Percentiles rank a stretch among this genome's conserved stretches.
phyloP scores from a whole-genome alignment of 805 yeast species.

The Metschnikowia continentalis region DNA sequence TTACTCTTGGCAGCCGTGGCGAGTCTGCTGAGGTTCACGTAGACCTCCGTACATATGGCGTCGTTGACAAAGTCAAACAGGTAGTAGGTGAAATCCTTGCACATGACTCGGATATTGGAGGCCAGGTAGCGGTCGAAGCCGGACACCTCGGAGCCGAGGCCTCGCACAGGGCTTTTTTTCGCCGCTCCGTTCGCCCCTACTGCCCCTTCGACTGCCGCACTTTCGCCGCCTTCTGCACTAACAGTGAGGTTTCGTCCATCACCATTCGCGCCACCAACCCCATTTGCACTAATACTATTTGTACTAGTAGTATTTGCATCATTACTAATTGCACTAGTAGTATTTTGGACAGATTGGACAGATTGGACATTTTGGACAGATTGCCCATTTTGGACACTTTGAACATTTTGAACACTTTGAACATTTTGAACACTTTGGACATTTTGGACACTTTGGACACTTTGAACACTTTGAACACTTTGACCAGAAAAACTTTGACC shows the following conservation, averaged over 20 bases:
- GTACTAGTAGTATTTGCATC: too few relatives aligned
- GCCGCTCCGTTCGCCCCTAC: too few relatives aligned
- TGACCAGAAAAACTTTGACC: background rate
- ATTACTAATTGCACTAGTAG: too few relatives aligned
- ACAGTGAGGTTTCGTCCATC: too few relatives aligned
- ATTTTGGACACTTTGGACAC: background rate
- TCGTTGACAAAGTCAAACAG: conserved; percentile 69
- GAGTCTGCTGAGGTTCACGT: conserved; percentile 62
- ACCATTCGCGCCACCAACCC: too few relatives aligned
- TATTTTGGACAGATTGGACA: background rate
- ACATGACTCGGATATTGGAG: conserved; percentile 63
- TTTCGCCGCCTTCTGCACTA: too few relatives aligned
- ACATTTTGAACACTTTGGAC: too few relatives aligned
- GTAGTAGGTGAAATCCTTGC: conserved; percentile 81
- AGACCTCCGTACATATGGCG: conserved; percentile 62
- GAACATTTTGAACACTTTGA: too few relatives aligned
- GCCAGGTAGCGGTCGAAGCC: conserved; percentile 35
- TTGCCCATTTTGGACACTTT: background rate
- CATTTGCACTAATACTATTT: too few relatives aligned
- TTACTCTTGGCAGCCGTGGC: conserved; percentile 51
- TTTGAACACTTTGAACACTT: background rate
- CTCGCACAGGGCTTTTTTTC: too few relatives aligned
- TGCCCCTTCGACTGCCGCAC: too few relatives aligned
- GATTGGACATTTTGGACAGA: too few relatives aligned
- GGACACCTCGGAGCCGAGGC: background rate